Percentiles rank a stretch among this genome's conserved stretches.
Evolutionary conservation across 1,284 basidiomycete species (phyloP).

Genomic region (Wallemia mellicola): DNA sequence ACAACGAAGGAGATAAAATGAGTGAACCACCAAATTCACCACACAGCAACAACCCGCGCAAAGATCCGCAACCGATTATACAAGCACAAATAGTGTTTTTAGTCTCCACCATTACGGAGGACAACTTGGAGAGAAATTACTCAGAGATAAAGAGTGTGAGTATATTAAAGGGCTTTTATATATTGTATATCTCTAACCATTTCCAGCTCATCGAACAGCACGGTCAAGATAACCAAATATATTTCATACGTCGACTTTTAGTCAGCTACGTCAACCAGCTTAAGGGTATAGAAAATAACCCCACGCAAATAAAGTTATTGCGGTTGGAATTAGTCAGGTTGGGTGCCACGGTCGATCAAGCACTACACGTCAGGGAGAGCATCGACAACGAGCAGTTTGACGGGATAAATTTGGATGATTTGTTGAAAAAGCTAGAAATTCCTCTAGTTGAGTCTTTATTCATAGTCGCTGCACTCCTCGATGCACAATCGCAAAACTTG

Average conservation of each 20-base stretch:
- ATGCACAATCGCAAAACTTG: slow-evolving; percentile 1
- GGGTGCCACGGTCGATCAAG: slow-evolving; percentile 1
- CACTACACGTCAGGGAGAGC: slow-evolving; percentile 7
- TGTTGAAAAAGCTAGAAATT: slow-evolving; percentile 37
- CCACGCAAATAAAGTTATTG: slow-evolving; percentile 14
- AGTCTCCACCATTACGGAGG: slow-evolving; percentile 70
- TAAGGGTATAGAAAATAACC: slow-evolving; percentile 14
- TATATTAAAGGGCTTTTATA: slow-evolving; percentile 10
- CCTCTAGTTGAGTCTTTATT: slow-evolving; percentile 9
- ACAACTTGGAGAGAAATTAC: slow-evolving; percentile 72
- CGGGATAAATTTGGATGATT: slow-evolving; percentile 39
- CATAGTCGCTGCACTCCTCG: slow-evolving; percentile 2
- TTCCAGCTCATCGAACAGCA: slow-evolving; percentile 66
- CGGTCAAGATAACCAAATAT: slow-evolving; percentile 75
- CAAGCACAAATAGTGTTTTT: slow-evolving; percentile 53
- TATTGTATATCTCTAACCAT: slow-evolving; percentile 6
- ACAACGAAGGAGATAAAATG: neutral
- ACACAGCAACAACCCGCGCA: neutral
- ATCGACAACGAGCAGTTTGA: slow-evolving; percentile 20
- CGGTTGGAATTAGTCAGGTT: slow-evolving; percentile 5
- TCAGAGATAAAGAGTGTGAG: slow-evolving; percentile 65
- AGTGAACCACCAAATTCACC: neutral
- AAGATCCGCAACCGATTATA: slow-evolving; percentile 14
- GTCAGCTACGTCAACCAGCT: slow-evolving; percentile 24
- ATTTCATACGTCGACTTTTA: slow-evolving; percentile 77